phyloP scores from a whole-genome alignment of 2,329 filamentous ascomycete genomes.

The Monosporascus sp. region DNA sequence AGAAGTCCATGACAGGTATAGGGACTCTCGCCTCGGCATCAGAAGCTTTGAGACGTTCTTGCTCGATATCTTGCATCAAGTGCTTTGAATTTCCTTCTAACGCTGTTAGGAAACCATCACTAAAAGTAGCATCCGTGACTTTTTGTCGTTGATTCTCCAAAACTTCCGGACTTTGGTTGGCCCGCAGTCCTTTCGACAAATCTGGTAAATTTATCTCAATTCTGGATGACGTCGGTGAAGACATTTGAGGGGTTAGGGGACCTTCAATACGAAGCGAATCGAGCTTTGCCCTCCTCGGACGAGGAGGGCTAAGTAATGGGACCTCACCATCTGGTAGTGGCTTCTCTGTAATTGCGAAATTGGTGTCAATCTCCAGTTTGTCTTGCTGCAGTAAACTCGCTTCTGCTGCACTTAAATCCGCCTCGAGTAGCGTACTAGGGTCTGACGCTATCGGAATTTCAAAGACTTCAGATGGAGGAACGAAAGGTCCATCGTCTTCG shows the following conservation, averaged over 20 bases:
- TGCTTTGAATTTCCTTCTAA: conserved; percentile 12
- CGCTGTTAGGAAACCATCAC: conserved; percentile 7
- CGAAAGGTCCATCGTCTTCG: conserved; percentile 12
- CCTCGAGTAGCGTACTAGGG: conserved; percentile 19
- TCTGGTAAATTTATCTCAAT: conserved; percentile 4
- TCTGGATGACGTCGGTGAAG: conserved; percentile 1
- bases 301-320: conserved; percentile 2
- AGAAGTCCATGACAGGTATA: conserved; percentile 25
- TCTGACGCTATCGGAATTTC: conserved; percentile 22
- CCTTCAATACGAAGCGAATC: conserved; percentile 20
- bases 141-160: neutral
- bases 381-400: conserved; percentile 11
- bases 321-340: conserved; percentile 8
- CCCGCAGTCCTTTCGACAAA: conserved; percentile 11
- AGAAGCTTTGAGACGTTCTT: conserved; percentile 21
- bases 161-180: conserved; percentile 6
- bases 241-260: conserved; percentile 17
- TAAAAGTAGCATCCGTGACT: conserved; percentile 5
- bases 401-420: conserved; percentile 20
- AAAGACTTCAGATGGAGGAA: conserved; percentile 18
- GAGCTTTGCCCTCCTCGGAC: conserved; percentile 2
- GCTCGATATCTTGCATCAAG: conserved; percentile 16
- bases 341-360: conserved; percentile 1
- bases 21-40: conserved; percentile 22
- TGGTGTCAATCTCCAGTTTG: neutral